These are phyloP conservation scores for Phyllosticta ampelicida DNA, from an alignment of 2,329 filamentous ascomycete species.

Conservation along the genomic window DNA sequence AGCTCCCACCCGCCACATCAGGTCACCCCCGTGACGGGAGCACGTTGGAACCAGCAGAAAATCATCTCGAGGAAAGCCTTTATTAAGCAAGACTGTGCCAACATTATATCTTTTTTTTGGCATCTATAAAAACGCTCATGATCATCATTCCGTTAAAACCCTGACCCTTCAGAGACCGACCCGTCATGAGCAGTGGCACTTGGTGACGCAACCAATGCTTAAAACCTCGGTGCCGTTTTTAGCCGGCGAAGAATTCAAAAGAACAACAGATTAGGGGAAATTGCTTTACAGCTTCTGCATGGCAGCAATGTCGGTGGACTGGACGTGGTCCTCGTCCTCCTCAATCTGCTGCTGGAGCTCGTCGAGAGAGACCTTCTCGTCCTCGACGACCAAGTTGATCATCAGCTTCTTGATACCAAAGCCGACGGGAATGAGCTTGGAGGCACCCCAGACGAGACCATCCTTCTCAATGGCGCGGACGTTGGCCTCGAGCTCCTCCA, in stretches of 20 bases:
- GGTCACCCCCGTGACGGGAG: neutral
- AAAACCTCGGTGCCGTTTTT: slow-evolving; percentile 6
- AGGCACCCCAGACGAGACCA: slow-evolving; percentile 90
- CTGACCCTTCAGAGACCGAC: neutral
- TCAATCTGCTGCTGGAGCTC: slow-evolving; percentile 77
- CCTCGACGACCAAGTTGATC: slow-evolving; percentile 96
- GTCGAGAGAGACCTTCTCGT: slow-evolving; percentile 82
- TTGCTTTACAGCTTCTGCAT: slow-evolving; percentile 32
- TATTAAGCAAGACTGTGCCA: neutral
- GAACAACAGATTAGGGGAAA: slow-evolving; percentile 3
- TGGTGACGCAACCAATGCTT: slow-evolving; percentile 7
- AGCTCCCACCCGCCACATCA: neutral
- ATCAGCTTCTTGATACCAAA: slow-evolving; percentile 99
- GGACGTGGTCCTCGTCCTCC: slow-evolving; percentile 58
- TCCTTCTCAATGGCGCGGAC: slow-evolving; percentile 83
- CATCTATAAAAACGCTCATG: slow-evolving; percentile 9
- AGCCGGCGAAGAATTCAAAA: slow-evolving; percentile 2
- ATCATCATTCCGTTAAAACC: slow-evolving; percentile 9
- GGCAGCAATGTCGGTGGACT: slow-evolving; percentile 74
- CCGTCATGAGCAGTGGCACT: slow-evolving; percentile 4
- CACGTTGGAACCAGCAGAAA: neutral
- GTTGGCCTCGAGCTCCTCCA: slow-evolving; percentile 66
- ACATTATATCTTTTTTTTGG: slow-evolving; percentile 7
- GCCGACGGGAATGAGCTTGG: slow-evolving; percentile 79
- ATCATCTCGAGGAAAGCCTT: neutral